Conservation (phyloP, 1,139 yeast genomes). For the Torulaspora globosa region DNA sequence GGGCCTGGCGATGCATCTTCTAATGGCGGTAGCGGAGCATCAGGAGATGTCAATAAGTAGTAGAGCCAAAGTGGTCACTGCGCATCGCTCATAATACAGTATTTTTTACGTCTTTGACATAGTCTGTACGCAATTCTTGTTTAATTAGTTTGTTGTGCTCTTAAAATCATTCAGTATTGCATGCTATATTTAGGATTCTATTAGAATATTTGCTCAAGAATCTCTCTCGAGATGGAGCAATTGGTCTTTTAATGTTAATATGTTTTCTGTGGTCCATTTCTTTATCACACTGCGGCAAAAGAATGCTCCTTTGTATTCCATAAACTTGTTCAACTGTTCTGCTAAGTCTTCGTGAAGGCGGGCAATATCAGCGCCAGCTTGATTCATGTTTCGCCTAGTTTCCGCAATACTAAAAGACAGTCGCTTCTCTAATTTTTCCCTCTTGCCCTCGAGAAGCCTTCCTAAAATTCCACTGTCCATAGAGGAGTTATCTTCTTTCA, state of each 20-base stretch:
- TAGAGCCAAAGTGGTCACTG: background rate
- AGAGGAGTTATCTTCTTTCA: slow-evolving; percentile 7
- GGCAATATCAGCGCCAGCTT: slow-evolving; percentile 24
- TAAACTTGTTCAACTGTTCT: slow-evolving; percentile 55
- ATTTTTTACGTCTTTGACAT: background rate
- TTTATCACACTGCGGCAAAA: slow-evolving; percentile 36
- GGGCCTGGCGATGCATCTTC: slow-evolving; percentile 5
- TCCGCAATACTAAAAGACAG: slow-evolving; percentile 33
- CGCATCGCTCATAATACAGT: background rate
- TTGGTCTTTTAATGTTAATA: slow-evolving; percentile 38
- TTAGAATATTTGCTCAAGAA: background rate
- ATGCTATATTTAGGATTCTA: background rate
- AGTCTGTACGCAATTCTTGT: background rate
- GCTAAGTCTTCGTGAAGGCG: slow-evolving; percentile 55
- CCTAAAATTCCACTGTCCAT: slow-evolving; percentile 23
- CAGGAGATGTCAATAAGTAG: background rate
- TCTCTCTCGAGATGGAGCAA: slow-evolving; percentile 24
- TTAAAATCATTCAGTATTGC: background rate
- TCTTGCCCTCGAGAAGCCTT: slow-evolving; percentile 41
- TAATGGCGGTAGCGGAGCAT: background rate
- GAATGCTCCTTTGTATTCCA: slow-evolving; percentile 48
- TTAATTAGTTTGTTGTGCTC: background rate
- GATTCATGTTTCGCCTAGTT: slow-evolving; percentile 15
- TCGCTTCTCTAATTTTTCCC: slow-evolving; percentile 38
- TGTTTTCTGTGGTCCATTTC: slow-evolving; percentile 29